Evolutionary conservation across 768 basidiomycete species (phyloP), one percentile per base, ranked within the genome.

Genomic region (Epithele typhae): DNA sequence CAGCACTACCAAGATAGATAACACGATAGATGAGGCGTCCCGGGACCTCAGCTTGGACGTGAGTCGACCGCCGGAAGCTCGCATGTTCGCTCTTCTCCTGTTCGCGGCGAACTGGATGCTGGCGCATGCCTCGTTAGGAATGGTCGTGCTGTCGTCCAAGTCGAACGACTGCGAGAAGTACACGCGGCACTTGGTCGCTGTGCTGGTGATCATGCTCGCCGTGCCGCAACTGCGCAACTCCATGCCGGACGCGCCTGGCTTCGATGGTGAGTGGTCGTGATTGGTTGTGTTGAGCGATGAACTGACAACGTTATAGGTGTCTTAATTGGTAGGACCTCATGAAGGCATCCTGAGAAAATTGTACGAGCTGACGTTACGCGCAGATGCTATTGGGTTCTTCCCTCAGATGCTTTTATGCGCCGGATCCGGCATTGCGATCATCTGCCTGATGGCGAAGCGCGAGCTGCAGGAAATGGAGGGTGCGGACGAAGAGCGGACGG

Each of bases 181-280:
- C 19, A 43, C 71, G 25, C 70, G 68, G 37, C 66, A 74, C 46
- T 55, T 76, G 5, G 51, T 69, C 2, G 69, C 67, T 6, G 64
- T 63, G 32, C 67, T 70, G 40, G 68, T 67, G 10, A 72, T 73
- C 30, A 54, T 79, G 12, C 56, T 78, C 9, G 66, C 66, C 5
- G 68, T 79, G 8, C 78, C 76, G 3, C 75, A 77, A 46, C 50
- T 81, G 37, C 64, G 79, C 22, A 70, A 72, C 42, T 69, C 73
- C 19, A 79, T 81, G 78, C 78, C 79, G 19, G 77, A 79, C 58
- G 75, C 74, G 5, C 78, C 78, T 22, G 78, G 70, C 2, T 62
- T 75, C 21, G 77, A 79, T 34, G 68, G 68, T 63, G 44, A 52
- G 62, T 48, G 4, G 44, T 18, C 5, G 30, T 27, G 37, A 32